Evolutionary conservation across 2,329 filamentous ascomycete genomes (phyloP), one percentile per base, ranked within the genome.

Genomic region (Xylaria digitata): DNA sequence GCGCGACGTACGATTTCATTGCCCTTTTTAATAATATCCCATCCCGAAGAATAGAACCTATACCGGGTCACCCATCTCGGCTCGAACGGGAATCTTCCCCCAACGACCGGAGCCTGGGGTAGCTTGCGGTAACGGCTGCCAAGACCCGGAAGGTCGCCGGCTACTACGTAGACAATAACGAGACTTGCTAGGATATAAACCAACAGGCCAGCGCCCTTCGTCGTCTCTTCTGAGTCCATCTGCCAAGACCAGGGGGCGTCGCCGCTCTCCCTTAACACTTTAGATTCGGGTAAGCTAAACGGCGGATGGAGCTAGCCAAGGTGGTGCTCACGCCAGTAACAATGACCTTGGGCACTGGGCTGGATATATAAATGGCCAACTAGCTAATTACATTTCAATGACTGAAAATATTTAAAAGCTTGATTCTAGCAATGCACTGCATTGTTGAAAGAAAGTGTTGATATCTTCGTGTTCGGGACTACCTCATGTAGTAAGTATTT

Each of bases 31-130:
- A 43, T 56, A 50, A 61, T 55, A 15, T 46, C 49, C 59, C 59
- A 62, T n/a, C 59, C 59, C 11, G 59, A 63, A 19, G 52, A 56
- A 11, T 55, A 55, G 42, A 56, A 63, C n/a, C 50, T 52, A 55
- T 46, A 62, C 19, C 59, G 40, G 26, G 40, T 62, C 23, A 62
- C 19, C 59, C 59, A 55, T 48, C 49, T 48, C 23, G 49, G 49
- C 42, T 62, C 49, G 40, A 62, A 54, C 23, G 49, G 43, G 19
- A 34, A 62, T 30, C 40, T 62, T 13, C 23, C 49, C 15, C 59
- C 49, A 17, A 55, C 43, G 9, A 62, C 49, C 11, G 59, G 52
- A 9, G 59, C 59, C n/a, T 49, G 17, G 26, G 49, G 50, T 13
- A 62, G 49, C n/a, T 45, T 62, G 46, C 49, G 59, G 30, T 62